Conservation (phyloP, 176 grass and related monocot genomes). For the Raddia distichophylla region DNA sequence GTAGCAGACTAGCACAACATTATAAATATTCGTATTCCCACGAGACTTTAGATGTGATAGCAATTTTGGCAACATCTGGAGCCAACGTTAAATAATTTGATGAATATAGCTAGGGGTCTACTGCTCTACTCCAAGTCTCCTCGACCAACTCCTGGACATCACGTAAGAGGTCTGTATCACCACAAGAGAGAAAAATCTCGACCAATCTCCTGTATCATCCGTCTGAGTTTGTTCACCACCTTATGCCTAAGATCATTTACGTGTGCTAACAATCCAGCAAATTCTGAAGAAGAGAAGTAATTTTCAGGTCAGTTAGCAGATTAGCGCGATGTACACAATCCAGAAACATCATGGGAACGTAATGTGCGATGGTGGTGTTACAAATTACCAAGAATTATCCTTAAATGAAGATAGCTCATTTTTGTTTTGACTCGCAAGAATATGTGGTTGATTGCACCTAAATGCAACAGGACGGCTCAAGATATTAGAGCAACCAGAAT, state of each 20-base stretch:
- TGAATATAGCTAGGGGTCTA: not conserved
- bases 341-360: not conserved
- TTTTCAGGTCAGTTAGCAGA: constrained; percentile 7
- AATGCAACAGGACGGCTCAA: constrained; percentile 39
- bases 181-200: not conserved
- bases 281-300: constrained; percentile 45
- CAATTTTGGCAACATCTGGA: not conserved
- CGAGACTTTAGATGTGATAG: not conserved
- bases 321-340: constrained; percentile 9
- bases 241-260: constrained; percentile 48
- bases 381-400: constrained; percentile 62
- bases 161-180: constrained; percentile 8
- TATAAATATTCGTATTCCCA: not conserved
- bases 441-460: constrained; percentile 46
- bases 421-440: constrained; percentile 56
- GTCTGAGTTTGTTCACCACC: constrained; percentile 49
- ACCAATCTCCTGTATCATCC: constrained; percentile 33
- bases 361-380: not conserved
- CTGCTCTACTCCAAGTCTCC: not conserved
- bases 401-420: constrained; percentile 65
- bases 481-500: constrained; percentile 3
- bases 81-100: not conserved
- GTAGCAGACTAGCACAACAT: not conserved
- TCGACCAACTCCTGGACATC: not conserved
- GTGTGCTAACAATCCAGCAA: constrained; percentile 38